Conservation (phyloP, 768 basidiomycete species). For the Trametes punicea region DNA sequence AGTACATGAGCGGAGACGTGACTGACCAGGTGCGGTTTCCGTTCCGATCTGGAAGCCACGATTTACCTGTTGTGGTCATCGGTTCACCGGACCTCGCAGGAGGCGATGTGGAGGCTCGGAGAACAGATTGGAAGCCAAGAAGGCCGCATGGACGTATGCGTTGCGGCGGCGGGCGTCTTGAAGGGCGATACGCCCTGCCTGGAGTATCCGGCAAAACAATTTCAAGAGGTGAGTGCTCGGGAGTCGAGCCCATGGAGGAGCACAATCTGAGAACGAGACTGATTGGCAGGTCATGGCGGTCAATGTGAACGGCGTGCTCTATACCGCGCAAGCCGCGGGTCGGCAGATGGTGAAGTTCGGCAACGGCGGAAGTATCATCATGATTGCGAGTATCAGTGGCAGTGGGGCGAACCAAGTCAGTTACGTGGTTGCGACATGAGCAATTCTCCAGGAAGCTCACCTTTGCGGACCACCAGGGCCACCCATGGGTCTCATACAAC, state of each 20-base stretch:
- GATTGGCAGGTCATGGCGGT: slow-evolving; percentile 54
- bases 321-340: slow-evolving; percentile 36
- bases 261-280: neutral
- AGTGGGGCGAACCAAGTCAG: slow-evolving; percentile 62
- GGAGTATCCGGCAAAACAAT: slow-evolving; percentile 61
- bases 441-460: neutral
- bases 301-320: slow-evolving; percentile 47
- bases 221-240: slow-evolving; percentile 45
- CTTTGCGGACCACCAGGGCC: slow-evolving; percentile 43
- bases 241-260: neutral
- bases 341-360: slow-evolving; percentile 35
- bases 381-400: slow-evolving; percentile 44
- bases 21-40: slow-evolving; percentile 49
- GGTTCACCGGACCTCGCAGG: slow-evolving; percentile 15
- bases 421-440: too few relatives aligned
- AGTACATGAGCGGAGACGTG: slow-evolving; percentile 67
- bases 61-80: too few relatives aligned
- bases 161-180: slow-evolving; percentile 76
- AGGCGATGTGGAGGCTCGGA: slow-evolving; percentile 47
- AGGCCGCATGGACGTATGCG: slow-evolving; percentile 67
- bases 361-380: slow-evolving; percentile 37
- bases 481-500: slow-evolving; percentile 75
- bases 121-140: slow-evolving; percentile 64
- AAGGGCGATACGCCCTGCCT: slow-evolving; percentile 53
- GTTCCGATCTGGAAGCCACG: too few relatives aligned